Percentiles rank a stretch among this genome's conserved stretches.
phyloP scores from a whole-genome alignment of 192 early-diverging fungal genomes.

The Dissophora globulifera region DNA sequence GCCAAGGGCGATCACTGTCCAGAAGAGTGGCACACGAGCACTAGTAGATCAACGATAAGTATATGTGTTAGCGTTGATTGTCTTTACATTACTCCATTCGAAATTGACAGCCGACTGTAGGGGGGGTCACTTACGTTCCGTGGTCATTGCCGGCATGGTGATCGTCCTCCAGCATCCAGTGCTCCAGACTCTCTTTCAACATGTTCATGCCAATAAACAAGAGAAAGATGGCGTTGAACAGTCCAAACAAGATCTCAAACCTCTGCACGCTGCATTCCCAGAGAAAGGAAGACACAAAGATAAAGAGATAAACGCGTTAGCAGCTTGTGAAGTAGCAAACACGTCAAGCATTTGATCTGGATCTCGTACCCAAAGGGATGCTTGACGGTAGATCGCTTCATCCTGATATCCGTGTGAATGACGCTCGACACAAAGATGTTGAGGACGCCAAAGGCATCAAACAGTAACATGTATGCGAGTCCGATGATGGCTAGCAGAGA shows the following conservation, averaged over 20 bases:
- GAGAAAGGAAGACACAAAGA: no score
- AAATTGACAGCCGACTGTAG: background rate
- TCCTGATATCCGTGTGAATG: constrained; percentile 50
- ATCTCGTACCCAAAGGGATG: constrained; percentile 64
- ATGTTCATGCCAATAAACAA: constrained; percentile 68
- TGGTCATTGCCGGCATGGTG: constrained; percentile 54
- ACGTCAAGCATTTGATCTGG: no score
- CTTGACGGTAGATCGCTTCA: constrained; percentile 58
- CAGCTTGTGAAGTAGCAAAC: no score
- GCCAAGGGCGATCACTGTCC: constrained; percentile 50
- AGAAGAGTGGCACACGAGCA: constrained; percentile 52
- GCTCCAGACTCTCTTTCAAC: constrained; percentile 68
- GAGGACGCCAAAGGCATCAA: constrained; percentile 68
- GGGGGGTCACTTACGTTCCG: constrained; percentile 46
- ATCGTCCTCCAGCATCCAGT: constrained; percentile 62
- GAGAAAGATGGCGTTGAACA: constrained; percentile 62
- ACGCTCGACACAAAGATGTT: constrained; percentile 65
- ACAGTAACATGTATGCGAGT: constrained; percentile 62
- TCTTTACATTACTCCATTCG: no score
- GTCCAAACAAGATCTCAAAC: constrained; percentile 63
- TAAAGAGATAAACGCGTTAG: background rate
- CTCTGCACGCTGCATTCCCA: constrained; percentile 57
- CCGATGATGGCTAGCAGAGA: constrained; percentile 54
- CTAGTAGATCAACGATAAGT: constrained; percentile 1
- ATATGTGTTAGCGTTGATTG: no score